phyloP scores from a whole-genome alignment of 768 basidiomycete genomes.

The Phlebiopsis gigantea region DNA sequence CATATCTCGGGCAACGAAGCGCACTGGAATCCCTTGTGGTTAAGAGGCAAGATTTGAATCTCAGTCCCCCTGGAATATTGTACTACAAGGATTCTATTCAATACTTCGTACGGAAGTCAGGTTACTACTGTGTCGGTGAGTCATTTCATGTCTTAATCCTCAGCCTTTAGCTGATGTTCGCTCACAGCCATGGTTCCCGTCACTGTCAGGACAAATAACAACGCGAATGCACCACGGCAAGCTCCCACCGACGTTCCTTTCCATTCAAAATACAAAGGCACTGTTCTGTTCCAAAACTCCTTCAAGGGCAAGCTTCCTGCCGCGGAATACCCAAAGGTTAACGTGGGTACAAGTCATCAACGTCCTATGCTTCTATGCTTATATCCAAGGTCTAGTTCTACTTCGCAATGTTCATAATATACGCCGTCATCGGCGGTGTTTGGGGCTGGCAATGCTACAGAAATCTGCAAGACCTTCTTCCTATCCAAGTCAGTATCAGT shows the following conservation, averaged over 20 bases:
- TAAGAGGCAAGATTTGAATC: conserved; percentile 32
- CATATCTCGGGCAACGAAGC: conserved; percentile 5
- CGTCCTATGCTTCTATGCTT: background rate
- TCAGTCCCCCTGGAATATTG: conserved; percentile 46
- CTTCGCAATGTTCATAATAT: conserved; percentile 77
- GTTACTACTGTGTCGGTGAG: conserved; percentile 95
- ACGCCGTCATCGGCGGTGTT: conserved; percentile 54
- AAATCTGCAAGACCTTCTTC: conserved; percentile 78
- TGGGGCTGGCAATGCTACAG: conserved; percentile 87
- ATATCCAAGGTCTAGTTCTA: conserved; percentile 60
- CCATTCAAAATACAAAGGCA: conserved; percentile 76
- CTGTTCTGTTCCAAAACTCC: conserved; percentile 80
- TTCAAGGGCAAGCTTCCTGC: conserved; percentile 89
- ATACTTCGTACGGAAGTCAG: conserved; percentile 80
- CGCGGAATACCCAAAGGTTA: conserved; percentile 95
- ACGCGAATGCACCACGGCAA: conserved; percentile 22
- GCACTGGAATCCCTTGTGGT: conserved; percentile 29
- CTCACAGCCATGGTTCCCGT: conserved; percentile 79
- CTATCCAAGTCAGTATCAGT: conserved; percentile 61
- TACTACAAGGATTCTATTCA: conserved; percentile 68
- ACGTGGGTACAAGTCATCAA: conserved; percentile 36
- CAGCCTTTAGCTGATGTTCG: background rate
- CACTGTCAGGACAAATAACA: conserved; percentile 48
- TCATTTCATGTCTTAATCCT: background rate
- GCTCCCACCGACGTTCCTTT: conserved; percentile 47